A percentile compares a stretch with the other conserved stretches of the same genome.
phyloP scores from a whole-genome alignment of 345 rosid genomes.

The Melaleuca quinquenervia region DNA sequence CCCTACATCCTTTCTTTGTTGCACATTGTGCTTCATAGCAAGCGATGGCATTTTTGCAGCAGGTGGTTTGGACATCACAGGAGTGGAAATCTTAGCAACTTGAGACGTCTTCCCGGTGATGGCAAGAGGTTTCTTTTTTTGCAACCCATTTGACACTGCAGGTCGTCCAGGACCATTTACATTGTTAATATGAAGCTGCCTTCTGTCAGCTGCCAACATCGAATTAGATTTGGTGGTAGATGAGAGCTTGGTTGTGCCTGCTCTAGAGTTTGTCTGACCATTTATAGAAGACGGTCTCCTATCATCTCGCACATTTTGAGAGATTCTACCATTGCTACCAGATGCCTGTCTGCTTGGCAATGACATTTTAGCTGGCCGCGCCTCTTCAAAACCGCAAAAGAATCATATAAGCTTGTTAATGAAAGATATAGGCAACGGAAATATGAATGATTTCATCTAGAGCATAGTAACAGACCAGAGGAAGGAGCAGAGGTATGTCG shows the following conservation, averaged over 20 bases:
- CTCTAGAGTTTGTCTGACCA: slow-evolving; percentile 29
- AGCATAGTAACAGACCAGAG: slow-evolving; percentile 43
- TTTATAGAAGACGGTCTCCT: slow-evolving; percentile 24
- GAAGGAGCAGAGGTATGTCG: slow-evolving; percentile 23
- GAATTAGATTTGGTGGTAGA: slow-evolving; percentile 19
- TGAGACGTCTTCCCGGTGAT: slow-evolving; percentile 31
- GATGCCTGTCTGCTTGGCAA: slow-evolving; percentile 36
- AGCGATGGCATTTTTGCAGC: slow-evolving; percentile 35
- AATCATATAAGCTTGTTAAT: slow-evolving; percentile 47
- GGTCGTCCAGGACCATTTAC: slow-evolving; percentile 54
- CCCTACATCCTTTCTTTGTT: slow-evolving; percentile 32
- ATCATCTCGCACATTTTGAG: slow-evolving; percentile 34
- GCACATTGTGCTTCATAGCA: slow-evolving; percentile 32
- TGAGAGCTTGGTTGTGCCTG: slow-evolving; percentile 22
- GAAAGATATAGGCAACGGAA: not conserved
- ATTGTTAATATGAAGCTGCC: slow-evolving; percentile 31
- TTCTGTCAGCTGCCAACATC: slow-evolving; percentile 27
- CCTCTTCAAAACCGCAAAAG: slow-evolving; percentile 76
- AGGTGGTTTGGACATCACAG: slow-evolving; percentile 24
- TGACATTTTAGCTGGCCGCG: slow-evolving; percentile 37
- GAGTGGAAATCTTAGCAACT: slow-evolving; percentile 17
- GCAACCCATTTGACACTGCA: slow-evolving; percentile 24
- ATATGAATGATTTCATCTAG: not conserved
- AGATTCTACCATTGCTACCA: slow-evolving; percentile 31
- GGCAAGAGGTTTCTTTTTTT: slow-evolving; percentile 18